Conservation (phyloP, 148 eudicot species). For the Amaranthus palmeri region DNA sequence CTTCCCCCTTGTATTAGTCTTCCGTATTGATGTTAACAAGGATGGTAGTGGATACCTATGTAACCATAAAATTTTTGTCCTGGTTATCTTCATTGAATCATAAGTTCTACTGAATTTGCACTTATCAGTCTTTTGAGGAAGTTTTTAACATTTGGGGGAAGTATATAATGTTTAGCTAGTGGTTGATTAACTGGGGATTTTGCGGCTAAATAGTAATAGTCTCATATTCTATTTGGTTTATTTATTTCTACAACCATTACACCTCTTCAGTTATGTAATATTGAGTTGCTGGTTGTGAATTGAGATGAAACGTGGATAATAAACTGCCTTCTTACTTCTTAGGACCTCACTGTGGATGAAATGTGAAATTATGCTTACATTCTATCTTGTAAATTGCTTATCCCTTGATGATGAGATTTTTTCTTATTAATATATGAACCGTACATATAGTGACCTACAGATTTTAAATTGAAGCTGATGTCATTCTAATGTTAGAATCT, state of each 20-base stretch:
- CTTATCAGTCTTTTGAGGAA: background rate
- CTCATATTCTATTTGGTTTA: background rate
- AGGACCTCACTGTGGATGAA: background rate
- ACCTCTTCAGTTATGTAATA: background rate
- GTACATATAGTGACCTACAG: too few species aligned
- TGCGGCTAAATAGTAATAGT: background rate
- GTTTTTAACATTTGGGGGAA: background rate
- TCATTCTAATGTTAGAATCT: conserved; percentile 16
- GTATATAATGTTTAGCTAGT: background rate
- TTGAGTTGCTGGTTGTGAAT: background rate
- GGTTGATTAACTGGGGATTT: too few species aligned
- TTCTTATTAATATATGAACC: too few species aligned
- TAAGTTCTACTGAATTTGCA: background rate
- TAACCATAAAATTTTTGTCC: background rate
- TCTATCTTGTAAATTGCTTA: too few species aligned
- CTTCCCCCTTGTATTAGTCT: background rate
- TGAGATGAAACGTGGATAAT: background rate
- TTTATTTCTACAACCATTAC: background rate
- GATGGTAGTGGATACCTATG: background rate
- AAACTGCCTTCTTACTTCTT: background rate
- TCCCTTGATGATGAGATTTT: too few species aligned
- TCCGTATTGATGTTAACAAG: background rate
- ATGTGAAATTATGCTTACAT: conserved; percentile 10
- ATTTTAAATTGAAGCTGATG: background rate
- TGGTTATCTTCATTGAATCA: background rate